These are phyloP conservation scores for Fusarium sp. DNA, from an alignment of 2,329 filamentous ascomycete species.

Conservation along the genomic window DNA sequence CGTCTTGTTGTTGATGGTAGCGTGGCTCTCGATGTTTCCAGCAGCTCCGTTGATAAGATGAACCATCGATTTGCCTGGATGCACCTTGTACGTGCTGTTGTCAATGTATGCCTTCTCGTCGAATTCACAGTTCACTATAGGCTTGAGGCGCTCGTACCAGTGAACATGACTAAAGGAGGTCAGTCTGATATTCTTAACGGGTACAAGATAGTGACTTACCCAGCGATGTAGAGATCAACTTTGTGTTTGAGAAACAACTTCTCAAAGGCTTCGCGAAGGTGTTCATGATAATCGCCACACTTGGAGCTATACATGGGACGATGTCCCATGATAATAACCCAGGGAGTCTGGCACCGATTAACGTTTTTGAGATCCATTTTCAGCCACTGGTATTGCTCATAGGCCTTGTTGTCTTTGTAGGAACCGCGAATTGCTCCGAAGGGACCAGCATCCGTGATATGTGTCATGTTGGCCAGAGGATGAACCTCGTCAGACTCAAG, in stretches of 20 bases:
- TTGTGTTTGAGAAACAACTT: background rate
- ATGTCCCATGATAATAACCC: constrained; percentile 3
- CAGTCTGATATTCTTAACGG: accelerated
- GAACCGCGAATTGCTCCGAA: background rate
- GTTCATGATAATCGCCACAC: background rate
- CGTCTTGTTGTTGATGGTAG: background rate
- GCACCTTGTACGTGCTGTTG: background rate
- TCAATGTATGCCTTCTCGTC: background rate
- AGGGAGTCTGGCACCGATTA: constrained; percentile 1
- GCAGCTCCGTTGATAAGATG: constrained; percentile 5
- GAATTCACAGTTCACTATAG: background rate
- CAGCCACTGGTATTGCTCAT: constrained; percentile 5
- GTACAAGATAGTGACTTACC: background rate
- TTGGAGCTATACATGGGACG: constrained; percentile 10
- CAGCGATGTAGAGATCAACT: constrained; percentile 1
- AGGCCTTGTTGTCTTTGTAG: background rate
- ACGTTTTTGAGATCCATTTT: accelerated
- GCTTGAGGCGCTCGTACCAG: constrained; percentile 10
- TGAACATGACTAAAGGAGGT: background rate
- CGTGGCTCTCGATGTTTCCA: constrained; percentile 5
- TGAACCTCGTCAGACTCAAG: background rate
- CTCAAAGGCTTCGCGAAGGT: constrained; percentile 1
- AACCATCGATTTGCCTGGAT: background rate
- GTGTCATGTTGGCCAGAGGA: background rate
- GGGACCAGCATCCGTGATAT: background rate